Base-by-base conservation (phyloP, 1,284 basidiomycete species). In the Pseudomicrostroma phylloplanum region DNA sequence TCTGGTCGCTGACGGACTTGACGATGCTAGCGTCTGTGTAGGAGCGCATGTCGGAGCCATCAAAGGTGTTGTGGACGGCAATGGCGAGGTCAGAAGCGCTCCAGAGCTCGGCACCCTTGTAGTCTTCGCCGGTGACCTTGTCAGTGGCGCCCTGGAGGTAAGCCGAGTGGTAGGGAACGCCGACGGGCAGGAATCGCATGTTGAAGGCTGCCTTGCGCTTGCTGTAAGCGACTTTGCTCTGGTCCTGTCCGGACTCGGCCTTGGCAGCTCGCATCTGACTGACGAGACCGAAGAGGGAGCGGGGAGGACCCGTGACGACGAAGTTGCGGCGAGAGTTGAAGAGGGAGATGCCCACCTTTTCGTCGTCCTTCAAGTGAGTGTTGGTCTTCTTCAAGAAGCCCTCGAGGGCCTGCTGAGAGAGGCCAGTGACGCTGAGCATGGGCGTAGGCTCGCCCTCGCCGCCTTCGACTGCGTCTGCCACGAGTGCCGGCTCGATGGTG, bases 161-260 rank as follows among this genome's bases (percentile, higher is more conserved):
- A 43, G 83, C 82, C 78, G 90, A 93, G 83, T 98, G 94, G 82
- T 92, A 98, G 0, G 94, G 96, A 0, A 93, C 93, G 67, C 88
- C 89, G 74, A 98, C 89, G 36, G 91, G 89, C 72, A 98, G 83
- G 84, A 98, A 98, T 58, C 94, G 88, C 66, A 90, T 87, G 59
- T 87, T 90, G 81, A 98, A 97, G 15, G 91, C 89, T 11, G 90
- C 88, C 81, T 96, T 94, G 75, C 96, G 86, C 82, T 97, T 92
- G 42, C 91, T 92, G 83, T 89, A 94, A 25, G 92, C 90, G 8
- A 86, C 83, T 70, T 94, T 96, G 85, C 88, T 90, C 82, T 98
- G 94, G 76, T 98, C 94, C 48, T 89, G 83, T 49, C 91, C 91
- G 17, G 84, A 84, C 0, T 91, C 86, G 1, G 93, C 94, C 72